Conservation (phyloP, 495 filamentous ascomycete species). For the Xylaria scruposa region DNA sequence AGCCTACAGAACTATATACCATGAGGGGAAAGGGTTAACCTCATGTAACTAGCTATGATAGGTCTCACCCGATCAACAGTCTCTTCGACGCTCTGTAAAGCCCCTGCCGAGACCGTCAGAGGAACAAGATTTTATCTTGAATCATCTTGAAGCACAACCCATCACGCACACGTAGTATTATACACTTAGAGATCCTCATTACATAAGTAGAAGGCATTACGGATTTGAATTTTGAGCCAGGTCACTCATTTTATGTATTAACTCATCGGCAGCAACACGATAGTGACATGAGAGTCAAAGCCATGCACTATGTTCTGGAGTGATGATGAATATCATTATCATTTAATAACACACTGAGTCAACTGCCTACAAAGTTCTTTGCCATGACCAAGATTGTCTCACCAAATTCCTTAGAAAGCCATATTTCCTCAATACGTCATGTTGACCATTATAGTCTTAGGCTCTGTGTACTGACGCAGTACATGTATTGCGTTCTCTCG, state of each 20-base stretch:
- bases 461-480: constrained; percentile 51
- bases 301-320: not conserved
- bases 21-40: no score
- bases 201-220: no score
- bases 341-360: not conserved
- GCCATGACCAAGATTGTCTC: not conserved
- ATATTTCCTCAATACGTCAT: constrained; percentile 35
- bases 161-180: not conserved
- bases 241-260: not conserved
- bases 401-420: not conserved
- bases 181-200: no score
- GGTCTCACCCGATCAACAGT: not conserved
- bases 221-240: not conserved
- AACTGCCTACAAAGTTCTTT: not conserved
- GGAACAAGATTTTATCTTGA: not conserved
- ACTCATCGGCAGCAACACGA: not conserved
- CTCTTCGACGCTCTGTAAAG: not conserved
- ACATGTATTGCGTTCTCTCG: constrained; percentile 53
- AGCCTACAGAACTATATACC: no score
- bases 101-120: not conserved
- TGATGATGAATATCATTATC: not conserved
- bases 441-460: constrained; percentile 59
- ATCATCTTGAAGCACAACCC: not conserved
- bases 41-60: not conserved
- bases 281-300: not conserved